Base-by-base conservation (phyloP, 257 asterid genomes). In the Cordia subcordata region DNA sequence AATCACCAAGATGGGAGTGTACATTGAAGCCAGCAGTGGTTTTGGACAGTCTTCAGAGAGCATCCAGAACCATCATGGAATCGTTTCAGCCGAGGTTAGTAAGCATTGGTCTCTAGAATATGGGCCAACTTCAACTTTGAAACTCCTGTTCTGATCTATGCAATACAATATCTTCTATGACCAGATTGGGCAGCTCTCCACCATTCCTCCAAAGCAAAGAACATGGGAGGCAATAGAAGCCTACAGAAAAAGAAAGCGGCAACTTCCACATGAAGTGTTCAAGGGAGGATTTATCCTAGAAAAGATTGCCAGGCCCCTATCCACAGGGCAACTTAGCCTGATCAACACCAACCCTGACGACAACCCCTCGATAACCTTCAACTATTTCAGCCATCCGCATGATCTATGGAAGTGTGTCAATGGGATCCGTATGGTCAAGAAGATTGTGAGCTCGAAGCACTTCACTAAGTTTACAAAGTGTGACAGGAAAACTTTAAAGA, bases 1-100 rank as follows among this genome's bases (percentile, higher is more conserved):
- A 5, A 88, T 92, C 21, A 89, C 99, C 5, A 85, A 84, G 72
- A 17, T 45, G 69, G 99, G 97, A 12, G 96, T 89, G 35, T 92
- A 92, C 57, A 79, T 92, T 67, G 99, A 92, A 68, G 92, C 99
- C 15, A 92, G 96, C 79, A 79, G 91, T 64, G 99, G 99, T 27
- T 92, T 74, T 59, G 96, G 99, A 55, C 99, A 88, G 74, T 76
- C 86, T 3, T 17, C 37, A 13, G 86, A 85, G 37, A 86, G 96
- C 60, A 89, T 93, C 49, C 83, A 66, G 33, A 72, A 87, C 57
- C 54, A 93, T 70, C 96, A 89, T 27, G 96, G 93, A 55, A 71
- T 89, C 13, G 81, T 80, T 62, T 93, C 99, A 0, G 96, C 99
- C 63, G 94, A 92, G 96, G 99, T 86, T 21, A 22, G 77, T 62